These are phyloP conservation scores for Kluyveromyces aestuarii DNA, from an alignment of 805 yeast genomes.

Conservation along the genomic window DNA sequence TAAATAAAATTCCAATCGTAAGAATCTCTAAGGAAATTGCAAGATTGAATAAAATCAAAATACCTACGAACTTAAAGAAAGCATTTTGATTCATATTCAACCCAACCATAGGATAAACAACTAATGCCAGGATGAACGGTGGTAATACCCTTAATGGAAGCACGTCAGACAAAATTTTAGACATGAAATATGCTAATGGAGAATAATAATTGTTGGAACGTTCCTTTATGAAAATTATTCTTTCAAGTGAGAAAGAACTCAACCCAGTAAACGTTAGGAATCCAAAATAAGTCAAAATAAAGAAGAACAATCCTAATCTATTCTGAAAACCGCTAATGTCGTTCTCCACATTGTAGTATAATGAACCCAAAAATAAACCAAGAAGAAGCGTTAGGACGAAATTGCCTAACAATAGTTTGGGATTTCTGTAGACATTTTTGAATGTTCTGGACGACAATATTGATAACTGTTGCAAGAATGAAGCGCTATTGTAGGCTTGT, in stretches of 20 bases:
- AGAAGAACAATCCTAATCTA: slow-evolving; percentile 87
- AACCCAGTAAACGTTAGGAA: slow-evolving; percentile 88
- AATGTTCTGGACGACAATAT: slow-evolving; percentile 81
- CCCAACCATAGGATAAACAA: slow-evolving; percentile 87
- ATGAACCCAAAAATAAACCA: slow-evolving; percentile 76
- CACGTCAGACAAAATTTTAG: slow-evolving; percentile 84
- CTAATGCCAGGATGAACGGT: slow-evolving; percentile 69
- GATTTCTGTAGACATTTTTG: slow-evolving; percentile 87
- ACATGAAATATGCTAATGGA: slow-evolving; percentile 74
- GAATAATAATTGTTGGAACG: slow-evolving; percentile 90
- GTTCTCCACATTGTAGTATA: slow-evolving; percentile 74
- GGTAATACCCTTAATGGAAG: slow-evolving; percentile 92
- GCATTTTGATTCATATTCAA: slow-evolving; percentile 69
- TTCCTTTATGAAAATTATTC: slow-evolving; percentile 85
- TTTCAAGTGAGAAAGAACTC: slow-evolving; percentile 79
- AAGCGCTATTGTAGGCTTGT: slow-evolving; percentile 34
- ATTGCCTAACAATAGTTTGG: slow-evolving; percentile 77
- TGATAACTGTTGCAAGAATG: slow-evolving; percentile 53
- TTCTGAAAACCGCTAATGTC: slow-evolving; percentile 97
- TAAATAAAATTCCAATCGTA: slow-evolving; percentile 77
- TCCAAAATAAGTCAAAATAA: slow-evolving; percentile 84
- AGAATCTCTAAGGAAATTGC: slow-evolving; percentile 80
- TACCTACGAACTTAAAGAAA: slow-evolving; percentile 57
- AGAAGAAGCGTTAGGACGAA: slow-evolving; percentile 67
- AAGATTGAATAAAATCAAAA: slow-evolving; percentile 74